phyloP scores from a whole-genome alignment of 179 eudicot genomes.

The Beta macrorhiza region DNA sequence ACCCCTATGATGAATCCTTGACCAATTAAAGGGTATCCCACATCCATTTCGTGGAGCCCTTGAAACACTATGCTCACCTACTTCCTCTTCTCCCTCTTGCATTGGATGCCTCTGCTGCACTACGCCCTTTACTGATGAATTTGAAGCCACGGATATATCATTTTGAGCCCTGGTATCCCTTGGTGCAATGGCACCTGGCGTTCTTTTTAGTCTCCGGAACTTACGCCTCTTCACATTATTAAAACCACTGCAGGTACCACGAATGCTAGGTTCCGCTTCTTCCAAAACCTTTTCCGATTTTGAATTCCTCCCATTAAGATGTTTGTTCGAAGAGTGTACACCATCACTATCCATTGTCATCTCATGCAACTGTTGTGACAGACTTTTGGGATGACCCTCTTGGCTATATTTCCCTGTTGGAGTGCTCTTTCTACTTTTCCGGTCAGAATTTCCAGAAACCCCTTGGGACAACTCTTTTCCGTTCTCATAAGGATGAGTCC shows the following conservation, averaged over 20 bases:
- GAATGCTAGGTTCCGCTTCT: conserved; percentile 47
- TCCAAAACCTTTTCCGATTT: conserved; percentile 35
- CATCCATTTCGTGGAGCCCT: conserved; percentile 68
- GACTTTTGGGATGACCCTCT: conserved; percentile 39
- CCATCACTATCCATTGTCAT: conserved; percentile 51
- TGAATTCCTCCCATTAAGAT: conserved; percentile 31
- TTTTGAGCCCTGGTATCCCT: conserved; percentile 46
- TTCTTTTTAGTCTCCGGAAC: conserved; percentile 61
- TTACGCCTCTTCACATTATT: conserved; percentile 63
- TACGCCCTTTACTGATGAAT: conserved; percentile 58
- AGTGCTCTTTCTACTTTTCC: conserved; percentile 37
- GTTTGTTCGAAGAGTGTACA: conserved; percentile 51
- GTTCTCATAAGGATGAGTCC: conserved; percentile 34
- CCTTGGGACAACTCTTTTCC: conserved; percentile 42
- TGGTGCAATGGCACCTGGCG: conserved; percentile 39
- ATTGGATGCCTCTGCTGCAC: conserved; percentile 37
- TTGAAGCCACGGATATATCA: conserved; percentile 79
- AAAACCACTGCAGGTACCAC: conserved; percentile 48
- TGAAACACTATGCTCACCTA: conserved; percentile 46
- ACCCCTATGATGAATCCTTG: conserved; percentile 87
- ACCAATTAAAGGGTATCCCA: conserved; percentile 96
- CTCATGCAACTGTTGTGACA: conserved; percentile 58
- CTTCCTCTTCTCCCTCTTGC: conserved; percentile 40
- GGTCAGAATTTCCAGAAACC: conserved; percentile 34
- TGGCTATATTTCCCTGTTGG: conserved; percentile 38